Evolutionary conservation across 2,329 filamentous ascomycete genomes (phyloP), one percentile per base, ranked within the genome.

Genomic region (Xylaria sp.): DNA sequence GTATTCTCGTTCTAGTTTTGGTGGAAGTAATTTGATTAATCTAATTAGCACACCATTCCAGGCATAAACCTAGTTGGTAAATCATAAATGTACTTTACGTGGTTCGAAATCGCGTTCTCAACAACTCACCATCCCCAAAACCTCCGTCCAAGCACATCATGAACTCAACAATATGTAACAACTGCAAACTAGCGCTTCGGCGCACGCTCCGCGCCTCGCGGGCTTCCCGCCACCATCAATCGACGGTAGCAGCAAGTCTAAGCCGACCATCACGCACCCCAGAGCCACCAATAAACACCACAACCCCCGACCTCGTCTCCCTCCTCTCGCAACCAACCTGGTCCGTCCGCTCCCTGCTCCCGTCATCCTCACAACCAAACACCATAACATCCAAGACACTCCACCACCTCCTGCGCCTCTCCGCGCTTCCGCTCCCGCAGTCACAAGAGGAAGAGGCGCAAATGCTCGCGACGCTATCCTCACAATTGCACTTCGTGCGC

Each of bases 401-500:
- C 0, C 89, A 88, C 74, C 95, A 97, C 79, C 89, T 98, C 10
- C 90, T 97, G 42, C 92, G 93, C 20, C 90, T 98, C 46, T 97
- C 94, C 4, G 94, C 95, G 15, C 90, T 99, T 0, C 94, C 95
- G 0, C 86, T 86, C 1, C 94, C 95, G 0, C 81, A 84, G 20
- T 84, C 84, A 1, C 72, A 82, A 1, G 84, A 84, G 60, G 90
- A 94, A 74, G 91, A 97, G 78, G 75, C 83, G 0, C 81, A 84
- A 31, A 93, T 97, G 88, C 86, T 97, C 3, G 78, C 86, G 26
- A 94, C 91, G 0, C 86, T 99, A 1, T 86, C 90, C 61, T 89
- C 92, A 38, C 96, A 99, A 78, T 87, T 99, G 0, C 91, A 92
- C 76, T 99, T 99, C 77, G 94, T 98, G n/a, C 90, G 88, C 69